Conservation (phyloP, 495 filamentous ascomycete species). For the Hypoxylon intermedium region DNA sequence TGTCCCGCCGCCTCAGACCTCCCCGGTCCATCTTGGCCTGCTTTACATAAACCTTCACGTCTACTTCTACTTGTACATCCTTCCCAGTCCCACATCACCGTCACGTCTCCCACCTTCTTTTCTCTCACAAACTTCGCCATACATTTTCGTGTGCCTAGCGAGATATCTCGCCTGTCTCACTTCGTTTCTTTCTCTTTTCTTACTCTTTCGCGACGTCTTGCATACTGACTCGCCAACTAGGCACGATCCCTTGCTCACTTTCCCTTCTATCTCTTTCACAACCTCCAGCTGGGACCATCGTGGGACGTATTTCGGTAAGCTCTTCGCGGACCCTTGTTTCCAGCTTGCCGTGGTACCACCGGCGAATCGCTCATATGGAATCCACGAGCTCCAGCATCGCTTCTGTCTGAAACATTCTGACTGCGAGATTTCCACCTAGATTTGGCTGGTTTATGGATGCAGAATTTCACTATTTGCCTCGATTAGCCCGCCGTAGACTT, state of each 20-base stretch:
- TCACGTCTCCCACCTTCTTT: slow-evolving; percentile 42
- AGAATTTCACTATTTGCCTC: slow-evolving; percentile 28
- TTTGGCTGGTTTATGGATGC: slow-evolving; percentile 40
- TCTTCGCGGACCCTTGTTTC: slow-evolving; percentile 35
- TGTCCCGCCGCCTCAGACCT: slow-evolving; percentile 48
- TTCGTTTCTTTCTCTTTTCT: slow-evolving; percentile 13
- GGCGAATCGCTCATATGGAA: slow-evolving; percentile 39
- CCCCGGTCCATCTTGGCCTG: slow-evolving; percentile 42
- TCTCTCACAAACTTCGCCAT: slow-evolving; percentile 19
- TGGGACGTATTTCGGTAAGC: slow-evolving; percentile 40
- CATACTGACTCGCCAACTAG: slow-evolving; percentile 14
- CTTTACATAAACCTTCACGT: slow-evolving; percentile 46
- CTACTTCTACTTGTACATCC: slow-evolving; percentile 37
- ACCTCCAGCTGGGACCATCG: slow-evolving; percentile 24
- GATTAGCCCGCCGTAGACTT: slow-evolving; percentile 39
- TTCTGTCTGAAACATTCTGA: slow-evolving; percentile 36
- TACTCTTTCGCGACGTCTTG: background rate
- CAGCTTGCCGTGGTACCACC: slow-evolving; percentile 37
- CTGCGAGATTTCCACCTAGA: slow-evolving; percentile 37
- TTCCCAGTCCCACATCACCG: slow-evolving; percentile 45
- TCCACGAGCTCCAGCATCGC: slow-evolving; percentile 24
- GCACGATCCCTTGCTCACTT: slow-evolving; percentile 5
- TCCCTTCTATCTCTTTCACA: slow-evolving; percentile 14
- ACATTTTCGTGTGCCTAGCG: slow-evolving; percentile 14
- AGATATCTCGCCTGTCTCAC: slow-evolving; percentile 17